Conservation (phyloP, 169 alveolate species). For the Plasmodium reichenowi region DNA sequence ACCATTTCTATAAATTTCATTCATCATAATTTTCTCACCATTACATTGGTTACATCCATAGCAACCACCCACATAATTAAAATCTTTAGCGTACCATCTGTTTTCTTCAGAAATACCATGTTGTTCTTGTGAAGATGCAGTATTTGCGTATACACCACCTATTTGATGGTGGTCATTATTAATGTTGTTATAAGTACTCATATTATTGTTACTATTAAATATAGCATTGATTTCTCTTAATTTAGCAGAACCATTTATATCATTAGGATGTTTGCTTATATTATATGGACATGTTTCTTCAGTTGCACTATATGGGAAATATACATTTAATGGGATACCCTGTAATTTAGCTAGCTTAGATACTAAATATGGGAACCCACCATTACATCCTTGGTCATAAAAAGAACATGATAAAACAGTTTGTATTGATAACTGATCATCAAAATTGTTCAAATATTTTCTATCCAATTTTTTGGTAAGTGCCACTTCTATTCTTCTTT, state of each 20-base stretch:
- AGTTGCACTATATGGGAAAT: constrained; percentile 75
- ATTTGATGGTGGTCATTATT: neutral
- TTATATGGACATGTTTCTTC: constrained; percentile 38
- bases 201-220: neutral
- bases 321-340: constrained; percentile 85
- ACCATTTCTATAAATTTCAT: constrained; percentile 88
- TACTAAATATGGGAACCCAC: constrained; percentile 93
- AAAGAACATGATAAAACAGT: constrained; percentile 75
- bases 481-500: constrained; percentile 90
- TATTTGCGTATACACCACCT: neutral
- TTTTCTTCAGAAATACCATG: constrained; percentile 7
- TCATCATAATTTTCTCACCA: constrained; percentile 86
- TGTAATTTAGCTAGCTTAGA: constrained; percentile 89
- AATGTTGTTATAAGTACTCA: neutral
- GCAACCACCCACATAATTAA: constrained; percentile 91
- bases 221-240: neutral
- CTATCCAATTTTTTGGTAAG: constrained; percentile 83
- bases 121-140: neutral
- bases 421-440: constrained; percentile 77
- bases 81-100: constrained; percentile 81
- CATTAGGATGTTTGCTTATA: constrained; percentile 10
- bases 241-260: neutral
- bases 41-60: constrained; percentile 86
- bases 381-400: constrained; percentile 91
- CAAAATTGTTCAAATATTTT: constrained; percentile 69